phyloP scores from a whole-genome alignment of 139 green algal species.

The Chlorella sp. region DNA sequence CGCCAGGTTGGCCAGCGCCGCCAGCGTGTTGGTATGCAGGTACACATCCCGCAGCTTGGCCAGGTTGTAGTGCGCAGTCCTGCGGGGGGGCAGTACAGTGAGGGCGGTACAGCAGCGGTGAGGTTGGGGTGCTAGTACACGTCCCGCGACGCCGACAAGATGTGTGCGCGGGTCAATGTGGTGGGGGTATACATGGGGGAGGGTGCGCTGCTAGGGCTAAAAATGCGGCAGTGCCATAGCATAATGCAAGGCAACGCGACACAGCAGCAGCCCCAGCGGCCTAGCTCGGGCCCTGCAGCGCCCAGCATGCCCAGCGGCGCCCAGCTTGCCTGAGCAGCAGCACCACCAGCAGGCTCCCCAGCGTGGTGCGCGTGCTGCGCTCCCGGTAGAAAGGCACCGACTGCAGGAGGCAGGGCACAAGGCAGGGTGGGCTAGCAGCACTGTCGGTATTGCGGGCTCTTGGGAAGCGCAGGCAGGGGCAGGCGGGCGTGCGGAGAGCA shows the following conservation, averaged over 20 bases:
- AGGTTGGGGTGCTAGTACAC: too few relatives aligned
- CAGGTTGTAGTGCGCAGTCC: slow-evolving; percentile 30
- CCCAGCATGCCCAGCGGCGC: background rate
- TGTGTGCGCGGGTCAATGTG: too few relatives aligned
- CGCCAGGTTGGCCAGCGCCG: slow-evolving; percentile 87
- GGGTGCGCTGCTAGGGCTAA: too few relatives aligned
- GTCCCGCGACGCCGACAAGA: too few relatives aligned
- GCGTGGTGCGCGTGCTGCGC: slow-evolving; percentile 64
- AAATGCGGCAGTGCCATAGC: background rate
- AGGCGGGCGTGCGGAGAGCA: too few relatives aligned
- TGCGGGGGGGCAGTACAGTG: background rate
- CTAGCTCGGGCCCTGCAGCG: background rate
- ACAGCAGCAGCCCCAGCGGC: background rate
- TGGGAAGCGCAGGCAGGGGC: too few relatives aligned
- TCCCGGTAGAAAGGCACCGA: slow-evolving; percentile 83
- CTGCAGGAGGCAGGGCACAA: background rate
- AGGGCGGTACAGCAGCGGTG: too few relatives aligned
- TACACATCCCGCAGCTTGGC: slow-evolving; percentile 77
- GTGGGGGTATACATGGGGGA: too few relatives aligned
- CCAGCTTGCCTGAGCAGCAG: slow-evolving; percentile 80
- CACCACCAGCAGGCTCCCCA: slow-evolving; percentile 81
- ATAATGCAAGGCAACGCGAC: background rate
- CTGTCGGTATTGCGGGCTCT: too few relatives aligned
- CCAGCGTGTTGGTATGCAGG: slow-evolving; percentile 92
- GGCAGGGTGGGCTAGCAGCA: background rate